Conservation (phyloP, 345 rosid genomes). For the Lepidium sativum region DNA sequence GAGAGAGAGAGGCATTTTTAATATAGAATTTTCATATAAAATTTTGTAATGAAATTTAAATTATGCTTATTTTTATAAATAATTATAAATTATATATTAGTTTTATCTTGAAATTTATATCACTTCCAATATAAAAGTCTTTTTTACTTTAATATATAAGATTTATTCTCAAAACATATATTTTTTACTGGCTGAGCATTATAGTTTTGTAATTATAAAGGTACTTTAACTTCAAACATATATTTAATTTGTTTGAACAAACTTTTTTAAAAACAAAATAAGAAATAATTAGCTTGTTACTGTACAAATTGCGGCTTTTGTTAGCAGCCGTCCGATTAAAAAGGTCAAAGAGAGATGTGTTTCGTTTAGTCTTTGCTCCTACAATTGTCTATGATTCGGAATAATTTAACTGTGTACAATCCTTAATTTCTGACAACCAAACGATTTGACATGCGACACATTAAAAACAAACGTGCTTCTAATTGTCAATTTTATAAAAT, state of each 20-base stretch:
- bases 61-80: too few relatives aligned
- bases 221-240: not conserved
- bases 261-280: not conserved
- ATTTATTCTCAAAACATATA: too few relatives aligned
- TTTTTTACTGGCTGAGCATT: not conserved
- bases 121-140: too few relatives aligned
- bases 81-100: too few relatives aligned
- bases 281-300: not conserved
- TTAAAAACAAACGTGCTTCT: constrained; percentile 1
- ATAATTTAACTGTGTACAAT: not conserved
- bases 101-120: too few relatives aligned
- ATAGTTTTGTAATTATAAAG: not conserved
- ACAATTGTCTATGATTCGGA: not conserved
- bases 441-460: not conserved
- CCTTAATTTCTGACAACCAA: not conserved
- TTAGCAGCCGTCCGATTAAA: constrained; percentile 7
- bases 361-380: not conserved
- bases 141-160: too few relatives aligned
- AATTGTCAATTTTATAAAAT: not conserved
- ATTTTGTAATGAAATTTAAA: too few relatives aligned
- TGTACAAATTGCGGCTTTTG: constrained; percentile 19
- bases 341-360: not conserved
- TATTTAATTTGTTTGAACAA: not conserved
- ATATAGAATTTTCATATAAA: too few relatives aligned
- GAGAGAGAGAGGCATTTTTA: too few relatives aligned